phyloP scores from a whole-genome alignment of 441 rosid species.

The Theobroma grandiflorum region DNA sequence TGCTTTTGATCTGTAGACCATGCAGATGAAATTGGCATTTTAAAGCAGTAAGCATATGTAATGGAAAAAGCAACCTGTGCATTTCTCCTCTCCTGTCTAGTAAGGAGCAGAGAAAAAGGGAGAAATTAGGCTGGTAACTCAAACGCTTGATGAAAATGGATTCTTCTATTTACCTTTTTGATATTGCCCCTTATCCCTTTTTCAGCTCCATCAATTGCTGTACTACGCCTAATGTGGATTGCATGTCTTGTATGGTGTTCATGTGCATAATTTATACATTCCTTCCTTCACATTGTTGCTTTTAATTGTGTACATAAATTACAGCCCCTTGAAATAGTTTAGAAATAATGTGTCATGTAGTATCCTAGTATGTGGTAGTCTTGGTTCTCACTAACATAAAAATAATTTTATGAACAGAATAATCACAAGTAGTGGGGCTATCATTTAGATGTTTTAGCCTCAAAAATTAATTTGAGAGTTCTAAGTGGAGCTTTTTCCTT shows the following conservation, averaged over 20 bases:
- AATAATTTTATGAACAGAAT: neutral
- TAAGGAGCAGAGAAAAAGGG: neutral
- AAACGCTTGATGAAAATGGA: neutral
- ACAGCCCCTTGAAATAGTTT: neutral
- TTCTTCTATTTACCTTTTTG: neutral
- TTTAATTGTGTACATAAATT: neutral
- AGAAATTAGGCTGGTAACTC: neutral
- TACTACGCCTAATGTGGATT: neutral
- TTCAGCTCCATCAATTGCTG: neutral
- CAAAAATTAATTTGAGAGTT: neutral
- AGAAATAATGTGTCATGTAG: neutral
- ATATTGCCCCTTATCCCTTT: neutral
- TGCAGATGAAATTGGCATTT: constrained; percentile 8
- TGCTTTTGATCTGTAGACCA: neutral
- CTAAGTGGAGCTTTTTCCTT: neutral
- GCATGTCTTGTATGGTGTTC: neutral
- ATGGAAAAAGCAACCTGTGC: neutral
- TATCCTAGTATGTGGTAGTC: neutral
- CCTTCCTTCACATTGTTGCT: neutral
- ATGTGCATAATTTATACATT: neutral
- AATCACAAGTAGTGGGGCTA: neutral
- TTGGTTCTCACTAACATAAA: neutral
- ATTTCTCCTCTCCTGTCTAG: neutral
- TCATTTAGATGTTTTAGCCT: neutral
- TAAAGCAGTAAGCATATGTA: neutral